These are phyloP conservation scores for Elongisporangium undulatum DNA, from an alignment of 352 stramenopile genomes.

Conservation along the genomic window DNA sequence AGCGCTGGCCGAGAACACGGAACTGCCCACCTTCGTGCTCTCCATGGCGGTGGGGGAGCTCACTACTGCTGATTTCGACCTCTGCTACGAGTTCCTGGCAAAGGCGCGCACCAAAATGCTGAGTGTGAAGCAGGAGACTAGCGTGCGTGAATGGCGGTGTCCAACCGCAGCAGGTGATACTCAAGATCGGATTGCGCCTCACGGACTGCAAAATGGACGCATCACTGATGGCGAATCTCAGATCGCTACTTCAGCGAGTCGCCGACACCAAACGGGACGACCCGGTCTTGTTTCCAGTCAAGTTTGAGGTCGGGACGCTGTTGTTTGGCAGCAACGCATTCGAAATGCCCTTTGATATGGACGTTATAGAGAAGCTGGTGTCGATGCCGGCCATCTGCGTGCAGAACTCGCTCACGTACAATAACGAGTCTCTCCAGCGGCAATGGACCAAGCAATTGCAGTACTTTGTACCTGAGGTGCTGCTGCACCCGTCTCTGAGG, in stretches of 20 bases:
- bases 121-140: not conserved
- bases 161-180: not conserved
- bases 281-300: not conserved
- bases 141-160: not conserved
- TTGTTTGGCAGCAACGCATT: not conserved
- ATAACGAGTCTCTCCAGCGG: not conserved
- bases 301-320: not conserved
- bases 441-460: not conserved
- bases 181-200: not conserved
- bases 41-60: not conserved
- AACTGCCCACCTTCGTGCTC: not conserved
- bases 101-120: not conserved
- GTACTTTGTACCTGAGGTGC: not conserved
- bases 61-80: not conserved
- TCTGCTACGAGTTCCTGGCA: not conserved
- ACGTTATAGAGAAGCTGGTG: not conserved
- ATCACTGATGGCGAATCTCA: not conserved
- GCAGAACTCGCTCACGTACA: not conserved
- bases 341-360: not conserved
- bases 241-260: not conserved
- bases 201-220: not conserved
- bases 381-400: not conserved
- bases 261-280: not conserved
- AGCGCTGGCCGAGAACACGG: not conserved
- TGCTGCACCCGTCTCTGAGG: not conserved